Evolutionary conservation across 2,329 filamentous ascomycete genomes (phyloP).

Genomic region (Microcyclospora tardicrescens): DNA sequence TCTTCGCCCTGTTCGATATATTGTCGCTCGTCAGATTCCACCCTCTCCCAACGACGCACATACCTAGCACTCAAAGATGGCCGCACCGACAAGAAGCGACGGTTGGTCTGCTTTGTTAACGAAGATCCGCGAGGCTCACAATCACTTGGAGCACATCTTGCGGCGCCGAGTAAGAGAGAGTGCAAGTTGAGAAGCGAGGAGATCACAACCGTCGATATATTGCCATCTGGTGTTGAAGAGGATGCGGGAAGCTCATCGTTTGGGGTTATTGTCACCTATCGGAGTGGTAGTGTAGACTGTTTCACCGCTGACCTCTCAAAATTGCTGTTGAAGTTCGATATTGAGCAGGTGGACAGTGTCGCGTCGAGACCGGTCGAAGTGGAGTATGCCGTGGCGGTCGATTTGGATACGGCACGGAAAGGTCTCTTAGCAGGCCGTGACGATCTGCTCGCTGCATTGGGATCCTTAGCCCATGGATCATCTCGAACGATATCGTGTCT

Average conservation of each 20-base stretch:
- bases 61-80: conserved; percentile 40
- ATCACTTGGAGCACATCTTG: conserved; percentile 16
- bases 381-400: conserved; percentile 16
- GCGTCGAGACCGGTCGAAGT: conserved; percentile 3
- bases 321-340: conserved; percentile 13
- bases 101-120: conserved; percentile 44
- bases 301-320: conserved; percentile 16
- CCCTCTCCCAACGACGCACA: conserved; percentile 39
- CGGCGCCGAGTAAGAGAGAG: conserved; percentile 16
- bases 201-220: conserved; percentile 11
- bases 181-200: conserved; percentile 20
- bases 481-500: conserved; percentile 1
- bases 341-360: not conserved
- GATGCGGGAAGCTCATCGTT: not conserved
- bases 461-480: not conserved
- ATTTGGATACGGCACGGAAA: conserved; percentile 26
- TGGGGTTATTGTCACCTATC: conserved; percentile 17
- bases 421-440: conserved; percentile 33
- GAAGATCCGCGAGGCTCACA: conserved; percentile 18
- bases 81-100: conserved; percentile 33
- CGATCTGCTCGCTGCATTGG: conserved; percentile 29
- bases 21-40: conserved; percentile 33
- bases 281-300: conserved; percentile 18
- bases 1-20: conserved; percentile 47
- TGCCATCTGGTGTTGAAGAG: conserved; percentile 2